Conservation (phyloP, 345 rosid species). For the Populus tremula region DNA sequence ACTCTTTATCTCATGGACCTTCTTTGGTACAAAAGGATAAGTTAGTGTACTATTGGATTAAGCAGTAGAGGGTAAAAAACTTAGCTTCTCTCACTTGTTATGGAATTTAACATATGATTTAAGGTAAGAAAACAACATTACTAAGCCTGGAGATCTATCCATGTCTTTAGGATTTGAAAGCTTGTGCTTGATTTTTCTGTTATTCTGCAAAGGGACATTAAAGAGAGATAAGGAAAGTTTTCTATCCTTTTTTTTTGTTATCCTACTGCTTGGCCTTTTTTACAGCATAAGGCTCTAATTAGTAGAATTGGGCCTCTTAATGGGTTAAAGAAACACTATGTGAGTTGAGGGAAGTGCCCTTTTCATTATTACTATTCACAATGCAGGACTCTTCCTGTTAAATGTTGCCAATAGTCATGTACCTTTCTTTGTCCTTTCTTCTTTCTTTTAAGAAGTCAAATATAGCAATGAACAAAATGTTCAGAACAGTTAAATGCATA, state of each 20-base stretch:
- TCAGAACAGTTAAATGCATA: background rate
- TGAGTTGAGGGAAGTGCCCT: background rate
- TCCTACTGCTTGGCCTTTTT: background rate
- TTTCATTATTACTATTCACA: background rate
- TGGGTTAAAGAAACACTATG: background rate
- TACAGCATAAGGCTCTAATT: background rate
- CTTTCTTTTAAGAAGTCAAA: background rate
- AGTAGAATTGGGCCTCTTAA: background rate
- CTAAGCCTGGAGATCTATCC: background rate
- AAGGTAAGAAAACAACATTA: background rate
- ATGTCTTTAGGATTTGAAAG: background rate
- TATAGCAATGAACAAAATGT: background rate
- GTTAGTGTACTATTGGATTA: background rate
- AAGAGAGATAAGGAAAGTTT: background rate
- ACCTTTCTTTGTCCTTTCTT: background rate
- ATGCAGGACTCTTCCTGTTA: background rate
- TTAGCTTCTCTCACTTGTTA: background rate
- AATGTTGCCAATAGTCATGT: background rate
- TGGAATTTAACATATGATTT: background rate
- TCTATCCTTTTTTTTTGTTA: background rate
- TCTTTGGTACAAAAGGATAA: background rate
- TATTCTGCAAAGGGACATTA: background rate
- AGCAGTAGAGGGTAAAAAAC: background rate
- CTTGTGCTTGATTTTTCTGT: background rate
- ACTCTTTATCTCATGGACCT: background rate